Conservation (phyloP, 108 stramenopile genomes). For the Skeletonema marinoi region DNA sequence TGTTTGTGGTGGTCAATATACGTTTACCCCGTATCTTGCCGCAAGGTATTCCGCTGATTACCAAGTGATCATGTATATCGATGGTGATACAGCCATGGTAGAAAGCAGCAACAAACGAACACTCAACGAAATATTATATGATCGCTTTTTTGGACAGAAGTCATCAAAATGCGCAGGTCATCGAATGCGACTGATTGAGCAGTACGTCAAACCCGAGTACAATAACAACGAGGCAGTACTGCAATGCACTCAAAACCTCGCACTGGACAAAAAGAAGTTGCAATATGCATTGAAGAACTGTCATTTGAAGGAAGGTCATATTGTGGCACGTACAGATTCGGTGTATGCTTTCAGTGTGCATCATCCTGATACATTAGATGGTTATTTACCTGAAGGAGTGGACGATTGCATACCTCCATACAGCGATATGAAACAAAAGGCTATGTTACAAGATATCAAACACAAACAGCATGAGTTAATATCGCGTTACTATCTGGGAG, state of each 20-base stretch:
- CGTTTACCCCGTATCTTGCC: constrained; percentile 16
- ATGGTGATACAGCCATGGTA: constrained; percentile 25
- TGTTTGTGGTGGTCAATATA: constrained; percentile 27
- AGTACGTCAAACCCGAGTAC: constrained; percentile 16
- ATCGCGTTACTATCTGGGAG: background rate
- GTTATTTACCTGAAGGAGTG: constrained; percentile 19
- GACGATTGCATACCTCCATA: constrained; percentile 33
- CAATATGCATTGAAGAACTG: constrained; percentile 23
- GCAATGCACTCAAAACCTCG: constrained; percentile 17
- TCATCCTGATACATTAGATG: constrained; percentile 15
- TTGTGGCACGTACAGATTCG: constrained; percentile 23
- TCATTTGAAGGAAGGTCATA: constrained; percentile 28
- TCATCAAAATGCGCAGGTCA: constrained; percentile 21
- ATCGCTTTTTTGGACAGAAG: constrained; percentile 21
- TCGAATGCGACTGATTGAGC: constrained; percentile 26
- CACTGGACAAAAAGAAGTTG: constrained; percentile 4
- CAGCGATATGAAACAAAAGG: background rate
- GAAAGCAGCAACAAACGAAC: constrained; percentile 8
- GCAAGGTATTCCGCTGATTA: constrained; percentile 31
- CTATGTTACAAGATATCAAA: too few species aligned
- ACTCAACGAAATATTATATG: constrained; percentile 12
- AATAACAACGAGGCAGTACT: background rate
- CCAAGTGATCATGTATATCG: constrained; percentile 29
- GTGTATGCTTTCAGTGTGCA: constrained; percentile 27
- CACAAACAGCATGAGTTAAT: too few species aligned